A percentile compares a stretch with the other conserved stretches of the same genome.
Conservation (phyloP, 164 flowering plant genomes). For the Saururus chinensis region DNA sequence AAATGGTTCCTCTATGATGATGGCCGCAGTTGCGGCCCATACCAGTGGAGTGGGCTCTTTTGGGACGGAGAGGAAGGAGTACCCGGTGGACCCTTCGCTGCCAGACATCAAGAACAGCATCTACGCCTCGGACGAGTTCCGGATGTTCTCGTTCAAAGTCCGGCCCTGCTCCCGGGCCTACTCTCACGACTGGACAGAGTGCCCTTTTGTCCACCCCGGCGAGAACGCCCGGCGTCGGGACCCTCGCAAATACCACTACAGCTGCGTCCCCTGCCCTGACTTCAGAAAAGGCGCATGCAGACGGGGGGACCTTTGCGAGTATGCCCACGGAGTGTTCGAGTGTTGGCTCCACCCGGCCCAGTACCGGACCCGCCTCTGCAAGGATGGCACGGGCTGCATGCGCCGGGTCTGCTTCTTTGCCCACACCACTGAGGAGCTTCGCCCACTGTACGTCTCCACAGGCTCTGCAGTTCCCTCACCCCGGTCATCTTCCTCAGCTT, state of each 20-base stretch:
- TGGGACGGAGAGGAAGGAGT: constrained; percentile 61
- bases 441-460: constrained; percentile 82
- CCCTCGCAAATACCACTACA: constrained; percentile 87
- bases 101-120: constrained; percentile 92
- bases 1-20: constrained; percentile 20
- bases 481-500: constrained; percentile 49
- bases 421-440: constrained; percentile 70
- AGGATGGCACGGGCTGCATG: constrained; percentile 66
- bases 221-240: constrained; percentile 96
- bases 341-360: constrained; percentile 99
- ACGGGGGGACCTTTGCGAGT: constrained; percentile 83
- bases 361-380: constrained; percentile 85
- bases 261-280: constrained; percentile 98
- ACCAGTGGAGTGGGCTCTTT: constrained; percentile 19
- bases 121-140: constrained; percentile 80
- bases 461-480: constrained; percentile 92
- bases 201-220: constrained; percentile 97
- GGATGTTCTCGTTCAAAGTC: constrained; percentile 94
- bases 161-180: constrained; percentile 92
- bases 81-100: constrained; percentile 76
- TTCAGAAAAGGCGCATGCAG: constrained; percentile 92
- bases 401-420: constrained; percentile 94
- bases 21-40: constrained; percentile 37
- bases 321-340: constrained; percentile 97
- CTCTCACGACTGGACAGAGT: constrained; percentile 98